A percentile compares a stretch with the other conserved stretches of the same genome.
phyloP scores from a whole-genome alignment of 2,329 filamentous ascomycete genomes.

The Botrytis hyacinthi region DNA sequence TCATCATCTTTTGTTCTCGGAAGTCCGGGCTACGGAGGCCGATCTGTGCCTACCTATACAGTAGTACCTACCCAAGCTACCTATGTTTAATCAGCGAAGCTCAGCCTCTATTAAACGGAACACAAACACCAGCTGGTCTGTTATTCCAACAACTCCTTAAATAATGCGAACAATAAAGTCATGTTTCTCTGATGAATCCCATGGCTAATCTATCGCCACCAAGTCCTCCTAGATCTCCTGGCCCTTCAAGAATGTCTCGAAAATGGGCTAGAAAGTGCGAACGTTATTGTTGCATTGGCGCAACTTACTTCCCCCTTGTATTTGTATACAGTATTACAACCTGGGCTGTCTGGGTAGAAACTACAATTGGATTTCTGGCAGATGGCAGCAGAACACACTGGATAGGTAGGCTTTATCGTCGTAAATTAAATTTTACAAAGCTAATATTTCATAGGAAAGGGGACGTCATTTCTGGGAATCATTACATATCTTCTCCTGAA shows the following conservation, averaged over 20 bases:
- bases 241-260: conserved; percentile 51
- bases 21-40: conserved; percentile 3
- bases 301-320: conserved; percentile 79
- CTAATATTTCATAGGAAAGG: conserved; percentile 45
- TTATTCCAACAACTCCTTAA: conserved; percentile 2
- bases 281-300: conserved; percentile 75
- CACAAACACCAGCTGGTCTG: not conserved
- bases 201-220: conserved; percentile 33
- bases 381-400: conserved; percentile 47
- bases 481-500: conserved; percentile 76
- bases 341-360: conserved; percentile 89
- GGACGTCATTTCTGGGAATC: conserved; percentile 62
- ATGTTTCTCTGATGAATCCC: conserved; percentile 21
- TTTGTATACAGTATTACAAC: conserved; percentile 90
- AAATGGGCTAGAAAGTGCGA: conserved; percentile 69
- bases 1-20: not conserved
- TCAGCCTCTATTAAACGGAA: conserved; percentile 4
- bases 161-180: conserved; percentile 4
- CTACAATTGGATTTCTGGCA: conserved; percentile 64
- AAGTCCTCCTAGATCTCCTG: conserved; percentile 38
- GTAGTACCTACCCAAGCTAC: not conserved
- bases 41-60: not conserved
- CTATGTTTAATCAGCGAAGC: conserved; percentile 1
- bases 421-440: not conserved
- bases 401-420: conserved; percentile 50